Conservation (phyloP, 352 stramenopile species). For the Pythium brassicae region DNA sequence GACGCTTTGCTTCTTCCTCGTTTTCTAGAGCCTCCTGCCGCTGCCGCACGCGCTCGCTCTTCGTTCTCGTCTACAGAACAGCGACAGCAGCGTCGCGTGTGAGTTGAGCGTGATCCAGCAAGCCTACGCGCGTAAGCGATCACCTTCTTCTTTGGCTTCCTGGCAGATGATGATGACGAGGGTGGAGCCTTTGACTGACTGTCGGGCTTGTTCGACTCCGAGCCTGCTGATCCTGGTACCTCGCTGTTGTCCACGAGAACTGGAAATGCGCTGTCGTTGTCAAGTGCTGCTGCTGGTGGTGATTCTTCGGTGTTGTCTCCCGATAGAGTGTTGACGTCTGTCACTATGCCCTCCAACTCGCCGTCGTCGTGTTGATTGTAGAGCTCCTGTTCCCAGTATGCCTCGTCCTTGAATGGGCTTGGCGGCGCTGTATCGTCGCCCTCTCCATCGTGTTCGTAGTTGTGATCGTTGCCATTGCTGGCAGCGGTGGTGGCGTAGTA, state of each 20-base stretch:
- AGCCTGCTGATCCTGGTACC: too few species aligned
- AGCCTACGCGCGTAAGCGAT: too few species aligned
- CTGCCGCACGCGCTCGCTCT: conserved; percentile 47
- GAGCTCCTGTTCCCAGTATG: conserved; percentile 45
- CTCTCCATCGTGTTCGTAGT: conserved; percentile 4
- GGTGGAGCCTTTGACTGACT: background rate
- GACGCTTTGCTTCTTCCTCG: conserved; percentile 34
- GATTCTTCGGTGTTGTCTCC: too few species aligned
- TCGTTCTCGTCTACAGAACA: conserved; percentile 25
- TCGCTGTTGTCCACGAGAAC: background rate
- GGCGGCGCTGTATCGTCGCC: conserved; percentile 7
- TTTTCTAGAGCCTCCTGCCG: conserved; percentile 54
- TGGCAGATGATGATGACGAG: background rate
- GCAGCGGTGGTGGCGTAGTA: conserved; percentile 11
- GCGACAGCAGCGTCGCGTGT: background rate
- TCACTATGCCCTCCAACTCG: too few species aligned
- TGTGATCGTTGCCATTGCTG: conserved; percentile 4
- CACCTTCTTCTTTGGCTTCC: conserved; percentile 8
- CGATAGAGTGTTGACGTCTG: too few species aligned
- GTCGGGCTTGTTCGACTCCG: background rate
- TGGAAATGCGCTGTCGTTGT: background rate
- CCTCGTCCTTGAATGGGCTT: conserved; percentile 38
- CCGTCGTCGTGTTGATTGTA: conserved; percentile 12
- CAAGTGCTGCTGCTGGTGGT: too few species aligned
- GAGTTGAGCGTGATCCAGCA: too few species aligned